Evolutionary conservation across 257 asterid genomes (phyloP).

Genomic region (Solanum gandarillasii): DNA sequence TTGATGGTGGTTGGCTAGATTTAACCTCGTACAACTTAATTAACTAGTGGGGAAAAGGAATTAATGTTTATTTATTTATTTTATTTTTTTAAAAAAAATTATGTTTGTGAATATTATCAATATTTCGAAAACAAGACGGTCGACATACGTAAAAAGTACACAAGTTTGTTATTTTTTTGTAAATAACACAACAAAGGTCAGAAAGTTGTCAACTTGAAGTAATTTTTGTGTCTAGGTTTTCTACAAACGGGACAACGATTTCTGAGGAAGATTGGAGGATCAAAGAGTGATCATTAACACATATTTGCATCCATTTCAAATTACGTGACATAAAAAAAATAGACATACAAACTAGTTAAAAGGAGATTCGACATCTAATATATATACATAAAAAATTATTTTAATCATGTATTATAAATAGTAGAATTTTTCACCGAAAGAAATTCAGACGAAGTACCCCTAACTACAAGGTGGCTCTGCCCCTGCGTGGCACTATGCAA

Average conservation of each 20-base stretch:
- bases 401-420: no score
- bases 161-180: neutral
- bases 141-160: neutral
- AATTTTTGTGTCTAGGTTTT: constrained; percentile 6
- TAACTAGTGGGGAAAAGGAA: neutral
- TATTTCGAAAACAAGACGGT: neutral
- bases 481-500: neutral
- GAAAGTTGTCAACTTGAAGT: constrained; percentile 3
- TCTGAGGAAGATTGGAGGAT: constrained; percentile 15
- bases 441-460: no score
- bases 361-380: accelerated
- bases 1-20: neutral
- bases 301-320: neutral
- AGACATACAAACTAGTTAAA: no score
- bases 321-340: neutral
- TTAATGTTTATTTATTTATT: neutral
- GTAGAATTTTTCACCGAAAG: no score
- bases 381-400: no score
- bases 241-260: constrained; percentile 13
- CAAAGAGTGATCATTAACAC: constrained; percentile 4
- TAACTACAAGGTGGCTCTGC: neutral
- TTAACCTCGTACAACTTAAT: neutral
- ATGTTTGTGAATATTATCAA: neutral
- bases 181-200: neutral
- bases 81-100: neutral